These are phyloP conservation scores for Tylopilus sp. DNA, from an alignment of 1,284 basidiomycete species.

Conservation along the genomic window DNA sequence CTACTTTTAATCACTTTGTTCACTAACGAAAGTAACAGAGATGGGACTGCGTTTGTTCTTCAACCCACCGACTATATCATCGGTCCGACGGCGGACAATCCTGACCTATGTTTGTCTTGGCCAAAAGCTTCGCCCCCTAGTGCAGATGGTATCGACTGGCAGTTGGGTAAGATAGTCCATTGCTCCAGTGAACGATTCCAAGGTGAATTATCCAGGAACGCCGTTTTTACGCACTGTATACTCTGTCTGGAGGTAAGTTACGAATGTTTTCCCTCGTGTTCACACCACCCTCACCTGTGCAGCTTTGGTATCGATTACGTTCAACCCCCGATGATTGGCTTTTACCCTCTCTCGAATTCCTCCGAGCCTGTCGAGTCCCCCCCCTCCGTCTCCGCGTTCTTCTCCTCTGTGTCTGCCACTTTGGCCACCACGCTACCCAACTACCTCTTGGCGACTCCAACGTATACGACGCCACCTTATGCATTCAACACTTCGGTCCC, in stretches of 20 bases:
- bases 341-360: conserved; percentile 57
- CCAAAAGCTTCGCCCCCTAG: conserved; percentile 65
- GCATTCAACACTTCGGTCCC: conserved; percentile 66
- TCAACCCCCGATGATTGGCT: conserved; percentile 70
- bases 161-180: conserved; percentile 49
- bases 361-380: conserved; percentile 41
- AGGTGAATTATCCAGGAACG: conserved; percentile 42
- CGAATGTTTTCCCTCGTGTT: conserved; percentile 1
- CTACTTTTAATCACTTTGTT: background rate
- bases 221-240: conserved; percentile 82
- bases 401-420: conserved; percentile 62
- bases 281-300: conserved; percentile 4
- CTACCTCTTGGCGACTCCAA: conserved; percentile 63
- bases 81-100: conserved; percentile 63
- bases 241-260: conserved; percentile 68
- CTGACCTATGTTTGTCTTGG: conserved; percentile 78
- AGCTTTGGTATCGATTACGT: conserved; percentile 71
- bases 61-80: conserved; percentile 83
- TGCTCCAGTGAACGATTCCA: background rate
- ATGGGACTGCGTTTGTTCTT: conserved; percentile 37
- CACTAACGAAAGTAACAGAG: conserved; percentile 13
- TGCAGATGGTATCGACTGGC: conserved; percentile 83
- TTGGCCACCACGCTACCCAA: conserved; percentile 75
- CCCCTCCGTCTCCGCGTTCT: conserved; percentile 46
- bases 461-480: conserved; percentile 64